Percentiles rank a stretch among this genome's conserved stretches.
These are phyloP conservation scores for Colletotrichum coccodes DNA, from an alignment of 2,329 filamentous ascomycete species.

Conservation along the genomic window DNA sequence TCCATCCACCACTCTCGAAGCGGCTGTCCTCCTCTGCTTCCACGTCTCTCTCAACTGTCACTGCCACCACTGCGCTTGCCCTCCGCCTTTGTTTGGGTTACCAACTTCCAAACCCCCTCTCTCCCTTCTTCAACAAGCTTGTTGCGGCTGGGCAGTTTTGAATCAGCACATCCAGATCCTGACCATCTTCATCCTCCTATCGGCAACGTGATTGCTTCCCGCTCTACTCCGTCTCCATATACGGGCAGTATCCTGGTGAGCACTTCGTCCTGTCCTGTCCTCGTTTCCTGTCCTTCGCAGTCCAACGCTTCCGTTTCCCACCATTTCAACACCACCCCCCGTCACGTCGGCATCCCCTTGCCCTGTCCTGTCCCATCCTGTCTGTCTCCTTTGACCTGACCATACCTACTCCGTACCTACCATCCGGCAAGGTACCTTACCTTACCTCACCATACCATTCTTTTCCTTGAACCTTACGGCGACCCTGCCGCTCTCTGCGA, in stretches of 20 bases:
- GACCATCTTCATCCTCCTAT: neutral
- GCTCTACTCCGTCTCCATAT: neutral
- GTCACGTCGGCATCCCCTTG: constrained; percentile 7
- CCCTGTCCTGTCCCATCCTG: neutral
- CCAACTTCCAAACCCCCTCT: neutral
- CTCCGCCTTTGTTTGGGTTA: neutral
- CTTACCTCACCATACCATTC: neutral
- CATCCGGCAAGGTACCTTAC: neutral
- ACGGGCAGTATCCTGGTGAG: neutral
- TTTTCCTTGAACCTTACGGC: constrained; percentile 14
- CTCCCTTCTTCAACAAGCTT: constrained; percentile 1
- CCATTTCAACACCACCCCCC: constrained; percentile 5
- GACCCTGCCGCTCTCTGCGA: constrained; percentile 27
- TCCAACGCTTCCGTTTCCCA: constrained; percentile 1
- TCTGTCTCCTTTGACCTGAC: constrained; percentile 3
- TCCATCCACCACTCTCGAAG: constrained; percentile 17
- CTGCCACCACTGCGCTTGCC: neutral
- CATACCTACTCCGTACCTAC: neutral
- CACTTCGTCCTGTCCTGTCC: neutral
- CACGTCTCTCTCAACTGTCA: neutral
- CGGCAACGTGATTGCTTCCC: neutral
- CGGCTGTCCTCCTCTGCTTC: constrained; percentile 15
- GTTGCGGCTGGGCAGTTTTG: neutral
- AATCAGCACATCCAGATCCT: neutral
- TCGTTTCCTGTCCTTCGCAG: neutral